Percentiles rank a stretch among this genome's conserved stretches.
Conservation (phyloP, 331 rosid genomes). For the Malus hybrid region DNA sequence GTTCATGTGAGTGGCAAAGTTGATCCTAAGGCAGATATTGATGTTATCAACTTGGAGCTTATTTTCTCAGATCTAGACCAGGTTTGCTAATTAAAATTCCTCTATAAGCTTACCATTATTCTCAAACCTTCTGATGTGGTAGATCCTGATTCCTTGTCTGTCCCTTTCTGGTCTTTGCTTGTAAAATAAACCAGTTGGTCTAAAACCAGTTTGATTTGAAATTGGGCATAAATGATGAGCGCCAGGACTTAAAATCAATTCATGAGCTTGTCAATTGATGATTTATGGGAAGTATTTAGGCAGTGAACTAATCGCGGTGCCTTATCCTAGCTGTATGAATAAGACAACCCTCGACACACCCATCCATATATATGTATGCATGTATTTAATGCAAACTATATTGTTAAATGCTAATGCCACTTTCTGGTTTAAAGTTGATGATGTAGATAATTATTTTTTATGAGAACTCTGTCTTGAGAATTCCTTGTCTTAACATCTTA, state of each 20-base stretch:
- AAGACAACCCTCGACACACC: background rate
- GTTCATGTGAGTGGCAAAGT: constrained; percentile 91
- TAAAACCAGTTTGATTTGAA: background rate
- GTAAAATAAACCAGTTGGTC: background rate
- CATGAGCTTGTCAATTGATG: background rate
- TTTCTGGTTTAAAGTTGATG: background rate
- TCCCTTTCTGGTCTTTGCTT: no score
- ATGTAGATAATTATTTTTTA: background rate
- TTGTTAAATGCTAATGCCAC: background rate
- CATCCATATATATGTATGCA: no score
- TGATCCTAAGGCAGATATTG: constrained; percentile 86
- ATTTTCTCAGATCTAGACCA: constrained; percentile 92
- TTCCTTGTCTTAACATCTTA: background rate
- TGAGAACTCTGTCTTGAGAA: background rate
- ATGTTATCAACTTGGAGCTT: constrained; percentile 91
- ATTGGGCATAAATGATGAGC: background rate
- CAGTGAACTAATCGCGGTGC: background rate
- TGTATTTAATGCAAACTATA: background rate
- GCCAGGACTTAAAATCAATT: background rate
- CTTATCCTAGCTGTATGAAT: background rate
- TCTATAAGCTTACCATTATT: background rate
- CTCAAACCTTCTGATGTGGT: background rate
- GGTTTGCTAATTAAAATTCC: constrained; percentile 42
- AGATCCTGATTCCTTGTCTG: background rate
- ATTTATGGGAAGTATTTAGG: background rate